Base-by-base conservation (phyloP, 1,139 yeast genomes). In the Blastobotrys capitulatus region DNA sequence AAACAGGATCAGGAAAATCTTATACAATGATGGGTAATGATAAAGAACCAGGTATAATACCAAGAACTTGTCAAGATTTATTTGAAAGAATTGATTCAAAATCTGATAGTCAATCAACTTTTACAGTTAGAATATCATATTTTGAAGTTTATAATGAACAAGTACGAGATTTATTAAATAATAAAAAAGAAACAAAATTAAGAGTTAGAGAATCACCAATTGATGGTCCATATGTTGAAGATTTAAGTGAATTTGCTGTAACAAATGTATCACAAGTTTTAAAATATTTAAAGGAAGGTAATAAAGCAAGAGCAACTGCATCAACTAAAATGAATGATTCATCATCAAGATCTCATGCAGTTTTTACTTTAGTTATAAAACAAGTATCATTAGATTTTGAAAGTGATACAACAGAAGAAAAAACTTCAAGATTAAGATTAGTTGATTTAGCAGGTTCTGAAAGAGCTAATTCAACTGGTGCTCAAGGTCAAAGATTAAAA, bases 391-490 rank as follows among this genome's bases (percentile, higher is more conserved):
- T 69, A 56, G 64, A 67, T 38, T 66, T 68, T 34, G 68, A 66
- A 13, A 68, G 70, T 25, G 71, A 76, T 36, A 76, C 78, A 1
- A 73, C 77, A 8, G 80, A 83, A 19, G 78, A 76, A 31, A 81
- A 77, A 57, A 76, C 80, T 38, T 82, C 92, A 1, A 77, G 79
- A 53, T 72, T 86, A 38, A 75, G 86, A 52, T 71, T 86, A 31
- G 92, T 86, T 1, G 95, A 86, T 67, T 69, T 86, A 57, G 95
- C 95, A 0, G 95, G 95, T 0, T 82, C 90, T 0, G 95, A 86
- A 61, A 70, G 92, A 51, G 78, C 83, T 7, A 64, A 71, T 18
- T 74, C 82, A 18, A 79, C 87, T 0, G 86, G 86, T 26, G 76
- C 84, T 1, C 77, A 75, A 22, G 88, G 86, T 2, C 77, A 76